phyloP scores from a whole-genome alignment of 164 flowering plant genomes.

The Brasenia schreberi region DNA sequence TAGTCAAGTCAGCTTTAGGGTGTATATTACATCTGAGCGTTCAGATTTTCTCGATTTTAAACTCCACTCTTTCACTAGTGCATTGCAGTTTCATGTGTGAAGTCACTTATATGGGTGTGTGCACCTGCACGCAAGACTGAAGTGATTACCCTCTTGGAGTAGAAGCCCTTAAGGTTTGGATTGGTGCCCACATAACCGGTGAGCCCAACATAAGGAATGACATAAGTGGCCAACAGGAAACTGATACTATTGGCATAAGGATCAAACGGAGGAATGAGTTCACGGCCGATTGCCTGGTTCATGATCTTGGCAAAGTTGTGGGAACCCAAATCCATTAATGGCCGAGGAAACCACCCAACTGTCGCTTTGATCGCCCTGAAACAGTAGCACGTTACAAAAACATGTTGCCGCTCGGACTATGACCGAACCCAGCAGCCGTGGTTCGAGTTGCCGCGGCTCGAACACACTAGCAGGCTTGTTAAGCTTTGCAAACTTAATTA shows the following conservation, averaged over 20 bases:
- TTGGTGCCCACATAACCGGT: slow-evolving; percentile 54
- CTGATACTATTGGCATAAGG: slow-evolving; percentile 41
- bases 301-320: slow-evolving; percentile 24
- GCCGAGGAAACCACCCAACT: slow-evolving; percentile 51
- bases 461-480: neutral
- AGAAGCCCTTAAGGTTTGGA: slow-evolving; percentile 21
- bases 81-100: neutral
- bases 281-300: slow-evolving; percentile 29
- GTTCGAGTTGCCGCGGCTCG: too few species aligned
- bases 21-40: too few species aligned
- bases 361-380: slow-evolving; percentile 31
- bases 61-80: neutral
- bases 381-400: neutral
- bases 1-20: too few species aligned
- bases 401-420: neutral
- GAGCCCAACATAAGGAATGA: slow-evolving; percentile 63
- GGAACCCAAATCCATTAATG: slow-evolving; percentile 34
- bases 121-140: neutral
- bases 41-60: too few species aligned
- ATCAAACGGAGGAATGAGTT: slow-evolving; percentile 46
- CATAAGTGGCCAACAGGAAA: slow-evolving; percentile 36
- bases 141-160: slow-evolving; percentile 20
- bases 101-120: neutral
- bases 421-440: neutral
- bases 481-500: neutral